phyloP scores from a whole-genome alignment of 352 stramenopile species.

The Globisporangium rhizosaccharum region DNA sequence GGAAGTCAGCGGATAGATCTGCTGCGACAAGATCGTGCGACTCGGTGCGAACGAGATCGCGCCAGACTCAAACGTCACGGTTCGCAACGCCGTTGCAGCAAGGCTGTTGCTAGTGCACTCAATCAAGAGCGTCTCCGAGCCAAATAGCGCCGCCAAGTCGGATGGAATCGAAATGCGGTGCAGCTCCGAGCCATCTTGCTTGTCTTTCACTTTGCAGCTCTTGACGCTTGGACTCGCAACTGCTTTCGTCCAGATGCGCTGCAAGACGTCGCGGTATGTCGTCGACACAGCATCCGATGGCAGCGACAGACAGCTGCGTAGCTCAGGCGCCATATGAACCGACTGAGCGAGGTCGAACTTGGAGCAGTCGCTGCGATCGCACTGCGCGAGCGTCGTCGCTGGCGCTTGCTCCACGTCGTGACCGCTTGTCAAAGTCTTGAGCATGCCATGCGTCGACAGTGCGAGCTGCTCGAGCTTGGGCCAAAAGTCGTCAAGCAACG shows the following conservation, averaged over 20 bases:
- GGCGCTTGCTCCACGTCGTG: background rate
- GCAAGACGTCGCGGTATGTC: slow-evolving; percentile 33
- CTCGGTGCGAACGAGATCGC: slow-evolving; percentile 36
- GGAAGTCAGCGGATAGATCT: slow-evolving; percentile 30
- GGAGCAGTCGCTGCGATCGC: background rate
- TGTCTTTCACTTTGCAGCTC: slow-evolving; percentile 28
- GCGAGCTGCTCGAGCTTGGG: slow-evolving; percentile 32
- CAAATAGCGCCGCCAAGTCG: slow-evolving; percentile 42
- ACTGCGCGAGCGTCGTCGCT: background rate
- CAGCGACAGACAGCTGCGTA: slow-evolving; percentile 22
- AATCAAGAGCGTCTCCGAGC: slow-evolving; percentile 38
- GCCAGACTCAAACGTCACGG: slow-evolving; percentile 19
- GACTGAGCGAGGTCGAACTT: slow-evolving; percentile 6
- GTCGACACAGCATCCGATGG: slow-evolving; percentile 5
- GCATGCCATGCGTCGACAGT: slow-evolving; percentile 12
- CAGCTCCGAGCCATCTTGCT: slow-evolving; percentile 20
- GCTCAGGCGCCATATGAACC: slow-evolving; percentile 27
- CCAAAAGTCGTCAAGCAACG: slow-evolving; percentile 44
- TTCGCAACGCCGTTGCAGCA: background rate
- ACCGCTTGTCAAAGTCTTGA: slow-evolving; percentile 1
- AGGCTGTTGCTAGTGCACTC: slow-evolving; percentile 9
- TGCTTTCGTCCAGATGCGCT: slow-evolving; percentile 38
- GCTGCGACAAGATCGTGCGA: slow-evolving; percentile 50
- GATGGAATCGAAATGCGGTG: slow-evolving; percentile 30
- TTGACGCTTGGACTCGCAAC: slow-evolving; percentile 18